Evolutionary conservation across 1,139 yeast species (phyloP).

Genomic region (Kurtzmaniella quercitrusa): DNA sequence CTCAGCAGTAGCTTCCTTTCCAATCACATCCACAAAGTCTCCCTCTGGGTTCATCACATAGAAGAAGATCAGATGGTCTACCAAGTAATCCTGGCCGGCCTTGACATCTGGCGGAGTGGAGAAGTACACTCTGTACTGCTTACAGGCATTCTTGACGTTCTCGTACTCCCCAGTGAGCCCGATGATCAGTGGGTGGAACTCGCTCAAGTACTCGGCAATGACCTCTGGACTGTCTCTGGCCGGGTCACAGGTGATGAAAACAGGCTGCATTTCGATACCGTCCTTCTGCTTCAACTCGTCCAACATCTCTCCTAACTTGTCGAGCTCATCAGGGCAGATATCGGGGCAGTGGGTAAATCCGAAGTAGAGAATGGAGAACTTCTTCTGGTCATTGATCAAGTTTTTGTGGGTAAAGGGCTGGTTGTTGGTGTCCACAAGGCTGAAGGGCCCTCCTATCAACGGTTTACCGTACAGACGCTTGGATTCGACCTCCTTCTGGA

Average conservation of each 20-base stretch:
- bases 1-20: conserved; percentile 79
- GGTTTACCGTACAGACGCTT: conserved; percentile 91
- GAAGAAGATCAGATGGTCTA: conserved; percentile 94
- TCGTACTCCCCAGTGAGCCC: conserved; percentile 93
- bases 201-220: conserved; percentile 69
- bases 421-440: conserved; percentile 65
- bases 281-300: conserved; percentile 54
- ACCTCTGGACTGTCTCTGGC: conserved; percentile 88
- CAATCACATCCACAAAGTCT: conserved; percentile 87
- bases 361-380: conserved; percentile 78
- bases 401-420: conserved; percentile 71
- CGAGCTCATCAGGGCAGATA: conserved; percentile 96
- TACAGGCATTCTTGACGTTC: conserved; percentile 77
- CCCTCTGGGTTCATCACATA: conserved; percentile 98
- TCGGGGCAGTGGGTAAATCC: conserved; percentile 98
- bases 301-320: conserved; percentile 79
- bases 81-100: conserved; percentile 94
- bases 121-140: conserved; percentile 86
- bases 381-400: conserved; percentile 53
- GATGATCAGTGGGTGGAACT: conserved; percentile 82
- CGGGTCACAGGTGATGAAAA: conserved; percentile 95
- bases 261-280: conserved; percentile 65
- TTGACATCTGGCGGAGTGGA: conserved; percentile 92
- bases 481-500: conserved; percentile 76
- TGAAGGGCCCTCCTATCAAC: conserved; percentile 86